These are phyloP conservation scores for Neospora caninum DNA, from an alignment of 169 alveolate species.

Conservation along the genomic window DNA sequence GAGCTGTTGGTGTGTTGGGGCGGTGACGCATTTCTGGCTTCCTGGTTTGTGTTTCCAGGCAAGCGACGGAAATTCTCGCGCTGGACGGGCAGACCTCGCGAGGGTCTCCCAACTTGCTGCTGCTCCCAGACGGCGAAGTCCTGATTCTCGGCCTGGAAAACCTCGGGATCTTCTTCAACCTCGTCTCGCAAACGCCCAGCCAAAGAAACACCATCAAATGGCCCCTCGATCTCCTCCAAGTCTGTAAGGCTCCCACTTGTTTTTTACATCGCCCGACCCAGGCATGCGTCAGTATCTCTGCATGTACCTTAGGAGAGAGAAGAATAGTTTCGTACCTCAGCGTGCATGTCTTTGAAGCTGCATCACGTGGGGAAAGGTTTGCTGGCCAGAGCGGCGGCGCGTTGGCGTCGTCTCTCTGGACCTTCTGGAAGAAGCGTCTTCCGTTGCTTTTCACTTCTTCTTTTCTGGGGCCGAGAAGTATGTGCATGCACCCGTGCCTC, in stretches of 20 bases:
- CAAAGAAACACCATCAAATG: constrained; percentile 52
- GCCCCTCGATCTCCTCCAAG: constrained; percentile 22
- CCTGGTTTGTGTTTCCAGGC: background rate
- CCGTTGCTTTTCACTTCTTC: too few relatives aligned
- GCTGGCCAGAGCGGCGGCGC: too few relatives aligned
- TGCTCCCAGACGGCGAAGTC: constrained; percentile 44
- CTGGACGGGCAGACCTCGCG: constrained; percentile 17
- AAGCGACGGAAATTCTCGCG: constrained; percentile 31
- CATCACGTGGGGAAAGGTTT: too few relatives aligned
- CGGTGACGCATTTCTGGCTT: background rate
- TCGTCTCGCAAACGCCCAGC: constrained; percentile 33
- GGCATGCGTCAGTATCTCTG: background rate
- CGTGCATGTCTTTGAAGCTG: too few relatives aligned
- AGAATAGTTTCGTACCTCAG: too few relatives aligned
- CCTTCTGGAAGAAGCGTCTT: background rate
- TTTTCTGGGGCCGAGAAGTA: too few relatives aligned
- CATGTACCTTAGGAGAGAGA: too few relatives aligned
- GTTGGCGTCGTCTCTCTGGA: background rate
- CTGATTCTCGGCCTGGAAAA: constrained; percentile 35
- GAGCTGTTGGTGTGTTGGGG: background rate
- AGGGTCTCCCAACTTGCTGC: background rate
- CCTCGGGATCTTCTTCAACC: constrained; percentile 46
- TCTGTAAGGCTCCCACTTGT: constrained; percentile 31
- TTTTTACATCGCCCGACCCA: background rate
- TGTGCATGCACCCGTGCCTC: background rate